These are phyloP conservation scores for Tardiomyces depauwii DNA, from an alignment of 1,139 yeast genomes.

Conservation along the genomic window DNA sequence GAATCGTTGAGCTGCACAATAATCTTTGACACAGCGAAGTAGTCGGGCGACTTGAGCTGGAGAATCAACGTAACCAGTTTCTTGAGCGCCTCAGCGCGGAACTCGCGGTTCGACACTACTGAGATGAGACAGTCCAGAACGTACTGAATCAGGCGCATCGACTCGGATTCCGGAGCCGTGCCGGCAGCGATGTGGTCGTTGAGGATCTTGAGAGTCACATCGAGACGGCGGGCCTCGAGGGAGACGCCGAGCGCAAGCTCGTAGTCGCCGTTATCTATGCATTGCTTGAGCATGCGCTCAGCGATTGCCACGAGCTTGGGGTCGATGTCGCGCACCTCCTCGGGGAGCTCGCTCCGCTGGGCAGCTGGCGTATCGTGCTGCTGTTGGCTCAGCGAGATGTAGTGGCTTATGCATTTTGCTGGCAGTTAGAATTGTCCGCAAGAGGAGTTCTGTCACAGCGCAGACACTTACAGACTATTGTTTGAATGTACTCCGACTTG, in stretches of 20 bases:
- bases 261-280: constrained; percentile 58
- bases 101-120: constrained; percentile 50
- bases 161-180: constrained; percentile 33
- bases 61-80: constrained; percentile 52
- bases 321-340: constrained; percentile 34
- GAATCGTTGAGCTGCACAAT: constrained; percentile 81
- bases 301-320: constrained; percentile 56
- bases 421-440: not conserved
- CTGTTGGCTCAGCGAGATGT: constrained; percentile 53
- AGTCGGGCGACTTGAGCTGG: constrained; percentile 55
- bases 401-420: constrained; percentile 63
- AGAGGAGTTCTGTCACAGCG: too few species aligned
- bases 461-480: constrained; percentile 49
- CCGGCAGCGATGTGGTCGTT: constrained; percentile 24
- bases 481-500: constrained; percentile 79
- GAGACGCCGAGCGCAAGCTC: constrained; percentile 87
- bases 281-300: constrained; percentile 77
- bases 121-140: constrained; percentile 66
- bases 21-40: constrained; percentile 72
- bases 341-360: constrained; percentile 9
- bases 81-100: constrained; percentile 54
- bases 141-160: constrained; percentile 53
- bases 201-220: constrained; percentile 59
- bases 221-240: constrained; percentile 78
- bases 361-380: constrained; percentile 33